Percentiles rank a stretch among this genome's conserved stretches.
These are phyloP conservation scores for Eremothecium gossypii DNA, from an alignment of 1,139 yeast genomes.

Conservation along the genomic window DNA sequence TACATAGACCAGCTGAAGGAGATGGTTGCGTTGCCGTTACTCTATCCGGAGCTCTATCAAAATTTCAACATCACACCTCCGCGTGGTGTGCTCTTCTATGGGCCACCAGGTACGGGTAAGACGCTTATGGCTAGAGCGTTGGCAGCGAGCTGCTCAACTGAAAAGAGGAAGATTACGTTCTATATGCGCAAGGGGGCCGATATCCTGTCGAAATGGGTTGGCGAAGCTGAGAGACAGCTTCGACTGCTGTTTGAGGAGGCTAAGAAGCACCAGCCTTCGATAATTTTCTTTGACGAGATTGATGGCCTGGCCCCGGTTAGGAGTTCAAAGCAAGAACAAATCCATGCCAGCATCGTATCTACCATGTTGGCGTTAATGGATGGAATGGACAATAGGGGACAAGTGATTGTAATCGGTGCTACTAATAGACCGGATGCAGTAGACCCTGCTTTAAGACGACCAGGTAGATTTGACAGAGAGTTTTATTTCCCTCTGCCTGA, in stretches of 20 bases:
- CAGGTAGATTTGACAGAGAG: constrained; percentile 96
- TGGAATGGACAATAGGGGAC: constrained; percentile 97
- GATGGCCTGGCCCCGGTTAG: constrained; percentile 98
- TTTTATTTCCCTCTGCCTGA: constrained; percentile 94
- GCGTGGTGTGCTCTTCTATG: constrained; percentile 94
- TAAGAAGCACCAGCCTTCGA: constrained; percentile 88
- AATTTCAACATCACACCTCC: constrained; percentile 93
- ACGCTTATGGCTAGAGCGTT: constrained; percentile 96
- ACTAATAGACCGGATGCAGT: constrained; percentile 96
- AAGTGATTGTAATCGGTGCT: constrained; percentile 95
- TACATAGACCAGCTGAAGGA: constrained; percentile 90
- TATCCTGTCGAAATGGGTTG: constrained; percentile 96
- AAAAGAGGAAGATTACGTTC: constrained; percentile 77
- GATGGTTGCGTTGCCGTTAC: constrained; percentile 89
- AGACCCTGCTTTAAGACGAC: constrained; percentile 94
- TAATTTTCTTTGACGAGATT: constrained; percentile 92
- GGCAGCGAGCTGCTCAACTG: constrained; percentile 88
- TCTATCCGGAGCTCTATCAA: constrained; percentile 90
- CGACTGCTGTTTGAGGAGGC: constrained; percentile 92
- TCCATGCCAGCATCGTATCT: constrained; percentile 94
- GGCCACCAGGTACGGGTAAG: constrained; percentile 99
- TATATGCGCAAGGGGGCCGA: constrained; percentile 99
- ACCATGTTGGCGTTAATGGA: constrained; percentile 94
- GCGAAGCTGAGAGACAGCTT: constrained; percentile 95
- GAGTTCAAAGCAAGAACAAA: constrained; percentile 94